phyloP scores from a whole-genome alignment of 1,139 yeast genomes.

The Saccharomycopsis phalli region DNA sequence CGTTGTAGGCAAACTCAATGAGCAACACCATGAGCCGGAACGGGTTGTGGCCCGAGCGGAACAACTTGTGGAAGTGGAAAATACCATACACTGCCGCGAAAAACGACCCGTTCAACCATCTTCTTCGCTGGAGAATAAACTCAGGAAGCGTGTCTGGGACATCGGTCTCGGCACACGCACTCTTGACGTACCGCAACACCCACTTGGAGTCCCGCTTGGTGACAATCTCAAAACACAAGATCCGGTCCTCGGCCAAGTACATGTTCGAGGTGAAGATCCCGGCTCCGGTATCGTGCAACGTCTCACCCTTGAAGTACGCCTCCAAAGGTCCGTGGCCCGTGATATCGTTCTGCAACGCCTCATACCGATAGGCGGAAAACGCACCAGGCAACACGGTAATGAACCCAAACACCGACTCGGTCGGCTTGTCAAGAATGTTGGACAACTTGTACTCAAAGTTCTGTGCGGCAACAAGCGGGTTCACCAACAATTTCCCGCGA shows the following conservation, averaged over 20 bases:
- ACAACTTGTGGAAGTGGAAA: slow-evolving; percentile 60
- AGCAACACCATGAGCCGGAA: slow-evolving; percentile 54
- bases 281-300: slow-evolving; percentile 44
- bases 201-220: slow-evolving; percentile 58
- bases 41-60: slow-evolving; percentile 61
- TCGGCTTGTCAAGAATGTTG: slow-evolving; percentile 73
- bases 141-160: slow-evolving; percentile 71
- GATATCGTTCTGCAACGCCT: slow-evolving; percentile 54
- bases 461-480: slow-evolving; percentile 78
- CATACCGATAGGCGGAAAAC: slow-evolving; percentile 72
- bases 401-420: slow-evolving; percentile 77
- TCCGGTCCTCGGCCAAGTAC: slow-evolving; percentile 83
- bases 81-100: slow-evolving; percentile 75
- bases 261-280: slow-evolving; percentile 76
- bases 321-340: slow-evolving; percentile 66
- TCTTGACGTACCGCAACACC: slow-evolving; percentile 61
- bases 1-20: slow-evolving; percentile 62
- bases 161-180: slow-evolving; percentile 76
- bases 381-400: slow-evolving; percentile 82
- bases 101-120: slow-evolving; percentile 82
- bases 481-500: slow-evolving; percentile 43
- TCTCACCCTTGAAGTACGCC: slow-evolving; percentile 74
- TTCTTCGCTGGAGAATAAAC: slow-evolving; percentile 66
- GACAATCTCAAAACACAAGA: slow-evolving; percentile 71
- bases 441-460: slow-evolving; percentile 80